Evolutionary conservation across 352 stramenopile genomes (phyloP).

Genomic region (Pythium phragmiticola): DNA sequence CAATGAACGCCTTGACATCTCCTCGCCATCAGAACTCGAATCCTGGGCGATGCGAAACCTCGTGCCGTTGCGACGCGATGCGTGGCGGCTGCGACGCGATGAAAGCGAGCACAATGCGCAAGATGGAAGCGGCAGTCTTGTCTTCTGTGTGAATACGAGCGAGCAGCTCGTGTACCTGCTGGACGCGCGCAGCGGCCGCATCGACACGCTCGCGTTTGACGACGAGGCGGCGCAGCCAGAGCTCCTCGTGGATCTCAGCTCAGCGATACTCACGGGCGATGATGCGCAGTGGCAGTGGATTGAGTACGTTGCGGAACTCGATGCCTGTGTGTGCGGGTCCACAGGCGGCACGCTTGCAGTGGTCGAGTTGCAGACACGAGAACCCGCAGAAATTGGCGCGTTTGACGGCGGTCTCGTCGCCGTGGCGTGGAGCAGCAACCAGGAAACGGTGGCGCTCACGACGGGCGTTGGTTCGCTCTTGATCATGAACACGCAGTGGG

Average conservation of each 20-base stretch:
- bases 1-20: slow-evolving; percentile 6
- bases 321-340: slow-evolving; percentile 55
- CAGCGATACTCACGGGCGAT: slow-evolving; percentile 22
- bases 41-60: slow-evolving; percentile 55
- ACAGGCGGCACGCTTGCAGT: slow-evolving; percentile 44
- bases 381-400: slow-evolving; percentile 61
- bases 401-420: slow-evolving; percentile 62
- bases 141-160: slow-evolving; percentile 36
- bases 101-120: neutral
- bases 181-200: slow-evolving; percentile 20
- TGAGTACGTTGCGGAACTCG: slow-evolving; percentile 57
- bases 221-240: slow-evolving; percentile 26
- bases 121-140: neutral
- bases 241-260: slow-evolving; percentile 36
- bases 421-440: slow-evolving; percentile 65
- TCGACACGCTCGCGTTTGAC: slow-evolving; percentile 24
- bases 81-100: slow-evolving; percentile 34
- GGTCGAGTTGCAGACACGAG: slow-evolving; percentile 47
- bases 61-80: slow-evolving; percentile 45
- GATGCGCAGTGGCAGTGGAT: slow-evolving; percentile 56
- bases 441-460: slow-evolving; percentile 65
- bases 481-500: slow-evolving; percentile 77
- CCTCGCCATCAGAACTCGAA: slow-evolving; percentile 6
- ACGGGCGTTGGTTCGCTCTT: slow-evolving; percentile 63
- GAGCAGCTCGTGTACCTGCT: slow-evolving; percentile 32